Evolutionary conservation across 345 rosid species (phyloP), one percentile per base, ranked within the genome.

Genomic region (Arabis hirsuta): DNA sequence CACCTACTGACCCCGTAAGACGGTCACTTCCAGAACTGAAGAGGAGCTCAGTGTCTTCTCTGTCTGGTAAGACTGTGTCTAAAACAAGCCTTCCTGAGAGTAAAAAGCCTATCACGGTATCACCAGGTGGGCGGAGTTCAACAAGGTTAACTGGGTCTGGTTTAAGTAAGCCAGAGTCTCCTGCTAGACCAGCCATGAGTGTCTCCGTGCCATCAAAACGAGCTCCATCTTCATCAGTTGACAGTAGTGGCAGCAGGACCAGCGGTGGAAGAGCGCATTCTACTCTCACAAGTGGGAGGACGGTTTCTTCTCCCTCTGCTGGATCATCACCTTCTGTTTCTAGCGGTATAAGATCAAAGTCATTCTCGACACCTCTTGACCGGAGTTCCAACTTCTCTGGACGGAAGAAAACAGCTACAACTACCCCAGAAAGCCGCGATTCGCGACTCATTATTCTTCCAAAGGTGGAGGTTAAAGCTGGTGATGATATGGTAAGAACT

Each of bases 381-480:
- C 85, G 88, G 76, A 83, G 80, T 81, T 82, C 96, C 54, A 88
- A 67, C 67, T 83, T 89, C 68, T 85, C 96, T 55, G 90, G 90
- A 55, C 80, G 88, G 58, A 87, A 77, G 81, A 88, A 79, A 76
- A 39, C 75, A 19, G 80, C 81, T 9, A 39, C 75, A 19, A 79
- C 81, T 9, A 88, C 87, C 34, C 90, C 93, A 51, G 93, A 89
- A 50, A 87, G 90, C 72, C 81, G 81, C 27, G 88, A 89, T 81
- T 88, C 95, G 7, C 82, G 86, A 55, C 87, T 94, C 54, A 85
- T 94, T 75, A 87, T 86, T 80, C 96, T 94, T 74, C 99, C 99
- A 12, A 96, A 88, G 61, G 95, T 94, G 82, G 99, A 94, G 79
- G 79, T 81, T 47, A 94, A 89, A 82, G 97, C 91, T 67, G 82